Evolutionary conservation across 192 early-diverging fungal genomes (phyloP).

Genomic region (Polychytrium aggregatum): DNA sequence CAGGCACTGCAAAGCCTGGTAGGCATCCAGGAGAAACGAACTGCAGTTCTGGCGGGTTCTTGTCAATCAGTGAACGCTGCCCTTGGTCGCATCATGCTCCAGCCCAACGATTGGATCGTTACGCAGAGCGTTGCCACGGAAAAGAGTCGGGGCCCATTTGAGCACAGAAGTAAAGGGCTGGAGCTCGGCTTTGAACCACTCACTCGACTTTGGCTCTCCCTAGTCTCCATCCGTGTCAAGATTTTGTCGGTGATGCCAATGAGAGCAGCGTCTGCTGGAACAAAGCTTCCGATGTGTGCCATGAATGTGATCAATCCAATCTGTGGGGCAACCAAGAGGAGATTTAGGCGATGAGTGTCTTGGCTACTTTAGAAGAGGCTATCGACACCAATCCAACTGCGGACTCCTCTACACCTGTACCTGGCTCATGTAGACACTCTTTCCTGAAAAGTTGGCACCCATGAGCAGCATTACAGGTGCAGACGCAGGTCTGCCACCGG

Average conservation of each 20-base stretch:
- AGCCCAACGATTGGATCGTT: too few species aligned
- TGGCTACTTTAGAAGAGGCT: too few species aligned
- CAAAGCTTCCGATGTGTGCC: conserved; percentile 83
- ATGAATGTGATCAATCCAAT: conserved; percentile 71
- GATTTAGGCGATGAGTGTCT: too few species aligned
- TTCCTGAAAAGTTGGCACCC: conserved; percentile 78
- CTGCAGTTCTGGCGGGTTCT: too few species aligned
- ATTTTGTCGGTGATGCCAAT: conserved; percentile 75
- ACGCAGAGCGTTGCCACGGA: too few species aligned
- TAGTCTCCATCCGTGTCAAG: conserved; percentile 59
- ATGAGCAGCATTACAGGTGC: conserved; percentile 53
- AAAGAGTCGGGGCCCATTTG: too few species aligned
- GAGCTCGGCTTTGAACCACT: too few species aligned
- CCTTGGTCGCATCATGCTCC: too few species aligned
- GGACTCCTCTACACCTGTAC: neutral
- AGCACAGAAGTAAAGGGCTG: conserved; percentile 50
- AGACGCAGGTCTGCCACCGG: neutral
- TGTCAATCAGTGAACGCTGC: too few species aligned
- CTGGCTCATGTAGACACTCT: conserved; percentile 33
- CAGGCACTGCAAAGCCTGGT: conserved; percentile 46
- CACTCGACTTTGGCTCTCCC: too few species aligned
- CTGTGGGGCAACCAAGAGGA: too few species aligned
- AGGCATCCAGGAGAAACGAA: conserved; percentile 61
- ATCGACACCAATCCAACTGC: too few species aligned
- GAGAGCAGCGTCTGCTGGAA: conserved; percentile 59